Evolutionary conservation across 345 rosid genomes (phyloP).

Genomic region (Stellera chamaejasme): DNA sequence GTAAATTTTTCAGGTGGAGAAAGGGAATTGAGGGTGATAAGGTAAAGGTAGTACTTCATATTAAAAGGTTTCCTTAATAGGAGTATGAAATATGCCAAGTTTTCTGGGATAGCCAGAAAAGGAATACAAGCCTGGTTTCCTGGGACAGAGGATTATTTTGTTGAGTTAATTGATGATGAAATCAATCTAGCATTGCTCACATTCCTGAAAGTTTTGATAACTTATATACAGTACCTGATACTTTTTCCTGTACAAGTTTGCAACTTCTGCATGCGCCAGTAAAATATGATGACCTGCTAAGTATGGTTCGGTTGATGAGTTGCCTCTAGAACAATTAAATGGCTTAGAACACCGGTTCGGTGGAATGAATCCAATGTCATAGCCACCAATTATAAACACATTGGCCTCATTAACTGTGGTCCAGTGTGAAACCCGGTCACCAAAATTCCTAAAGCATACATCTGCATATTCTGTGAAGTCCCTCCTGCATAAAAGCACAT

Average conservation of each 20-base stretch:
- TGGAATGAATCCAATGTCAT: slow-evolving; percentile 21
- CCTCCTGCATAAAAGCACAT: slow-evolving; percentile 45
- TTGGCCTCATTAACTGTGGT: slow-evolving; percentile 66
- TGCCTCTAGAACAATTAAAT: slow-evolving; percentile 7
- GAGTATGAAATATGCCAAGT: no score
- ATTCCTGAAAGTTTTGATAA: background rate
- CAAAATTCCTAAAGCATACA: slow-evolving; percentile 70
- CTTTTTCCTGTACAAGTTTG: slow-evolving; percentile 38
- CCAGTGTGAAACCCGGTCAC: slow-evolving; percentile 59
- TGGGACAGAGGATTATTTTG: no score
- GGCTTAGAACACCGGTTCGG: slow-evolving; percentile 37
- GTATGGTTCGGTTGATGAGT: slow-evolving; percentile 68
- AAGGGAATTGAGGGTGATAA: no score
- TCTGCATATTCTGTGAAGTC: slow-evolving; percentile 73
- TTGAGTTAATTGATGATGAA: no score
- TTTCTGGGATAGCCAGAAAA: no score
- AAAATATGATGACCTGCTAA: slow-evolving; percentile 51
- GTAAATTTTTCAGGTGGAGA: no score
- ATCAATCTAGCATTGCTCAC: no score
- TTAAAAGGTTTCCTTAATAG: no score
- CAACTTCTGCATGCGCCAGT: slow-evolving; percentile 60
- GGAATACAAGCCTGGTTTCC: no score
- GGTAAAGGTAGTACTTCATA: no score
- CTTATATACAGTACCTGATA: slow-evolving; percentile 36
- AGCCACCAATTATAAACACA: slow-evolving; percentile 22